A percentile compares a stretch with the other conserved stretches of the same genome.
Evolutionary conservation across 257 asterid species (phyloP).

Genomic region (Solanum paucissectum): DNA sequence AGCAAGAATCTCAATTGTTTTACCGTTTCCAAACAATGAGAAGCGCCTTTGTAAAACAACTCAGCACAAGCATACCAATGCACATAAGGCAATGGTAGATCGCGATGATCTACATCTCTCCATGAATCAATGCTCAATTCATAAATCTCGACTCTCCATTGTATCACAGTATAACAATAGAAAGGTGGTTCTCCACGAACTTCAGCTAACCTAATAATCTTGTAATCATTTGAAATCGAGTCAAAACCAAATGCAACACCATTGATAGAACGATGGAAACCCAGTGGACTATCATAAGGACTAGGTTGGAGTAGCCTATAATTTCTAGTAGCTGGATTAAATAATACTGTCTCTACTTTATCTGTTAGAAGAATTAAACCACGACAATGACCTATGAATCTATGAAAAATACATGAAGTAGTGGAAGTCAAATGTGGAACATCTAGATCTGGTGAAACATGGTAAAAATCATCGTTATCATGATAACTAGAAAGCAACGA

Average conservation of each 20-base stretch:
- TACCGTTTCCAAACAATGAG: background rate
- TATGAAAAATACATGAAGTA: background rate
- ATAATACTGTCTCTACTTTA: background rate
- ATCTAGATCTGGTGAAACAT: background rate
- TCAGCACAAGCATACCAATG: background rate
- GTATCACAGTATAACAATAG: background rate
- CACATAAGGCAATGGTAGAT: background rate
- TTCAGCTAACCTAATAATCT: background rate
- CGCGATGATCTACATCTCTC: background rate
- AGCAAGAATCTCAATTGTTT: background rate
- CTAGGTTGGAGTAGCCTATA: background rate
- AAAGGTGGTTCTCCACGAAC: background rate
- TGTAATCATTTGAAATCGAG: background rate
- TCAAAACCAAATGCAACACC: background rate
- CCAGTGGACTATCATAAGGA: background rate
- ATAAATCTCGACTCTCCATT: background rate
- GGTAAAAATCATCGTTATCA: background rate
- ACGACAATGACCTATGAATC: background rate
- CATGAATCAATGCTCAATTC: background rate
- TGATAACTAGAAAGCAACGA: background rate
- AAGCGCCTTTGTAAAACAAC: background rate
- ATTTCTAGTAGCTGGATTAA: background rate
- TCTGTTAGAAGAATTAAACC: background rate
- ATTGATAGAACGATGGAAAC: background rate
- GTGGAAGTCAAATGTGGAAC: background rate